phyloP scores from a whole-genome alignment of 169 alveolate genomes.

The Perkinsus olseni region DNA sequence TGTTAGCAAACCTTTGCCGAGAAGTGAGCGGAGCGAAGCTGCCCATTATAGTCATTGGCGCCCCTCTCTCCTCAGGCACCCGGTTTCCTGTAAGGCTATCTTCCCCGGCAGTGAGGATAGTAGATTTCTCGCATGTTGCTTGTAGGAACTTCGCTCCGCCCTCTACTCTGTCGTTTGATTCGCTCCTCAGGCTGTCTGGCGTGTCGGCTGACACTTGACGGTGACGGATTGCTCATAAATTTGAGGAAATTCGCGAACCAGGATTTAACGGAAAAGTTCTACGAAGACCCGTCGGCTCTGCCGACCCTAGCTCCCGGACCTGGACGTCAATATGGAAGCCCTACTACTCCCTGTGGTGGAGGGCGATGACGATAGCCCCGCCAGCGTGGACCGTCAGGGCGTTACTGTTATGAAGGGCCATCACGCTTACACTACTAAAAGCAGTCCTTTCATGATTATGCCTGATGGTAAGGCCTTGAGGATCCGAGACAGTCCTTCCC shows the following conservation, averaged over 20 bases:
- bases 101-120: not conserved
- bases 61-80: not conserved
- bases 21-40: not conserved
- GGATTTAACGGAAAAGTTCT: not conserved
- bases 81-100: not conserved
- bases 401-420: not conserved
- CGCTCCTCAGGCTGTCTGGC: not conserved
- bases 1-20: not conserved
- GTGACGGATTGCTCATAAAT: not conserved
- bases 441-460: not conserved
- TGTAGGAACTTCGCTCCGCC: not conserved
- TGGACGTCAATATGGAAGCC: not conserved
- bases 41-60: not conserved
- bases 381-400: not conserved
- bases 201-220: not conserved
- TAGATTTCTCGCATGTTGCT: not conserved
- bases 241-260: not conserved
- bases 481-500: not conserved
- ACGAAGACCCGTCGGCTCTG: not conserved
- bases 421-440: not conserved
- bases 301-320: not conserved
- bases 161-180: not conserved
- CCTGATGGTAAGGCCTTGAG: not conserved
- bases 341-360: not conserved
- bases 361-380: not conserved